phyloP scores from a whole-genome alignment of 1,284 basidiomycete species.

The Clitocybe nebularis region DNA sequence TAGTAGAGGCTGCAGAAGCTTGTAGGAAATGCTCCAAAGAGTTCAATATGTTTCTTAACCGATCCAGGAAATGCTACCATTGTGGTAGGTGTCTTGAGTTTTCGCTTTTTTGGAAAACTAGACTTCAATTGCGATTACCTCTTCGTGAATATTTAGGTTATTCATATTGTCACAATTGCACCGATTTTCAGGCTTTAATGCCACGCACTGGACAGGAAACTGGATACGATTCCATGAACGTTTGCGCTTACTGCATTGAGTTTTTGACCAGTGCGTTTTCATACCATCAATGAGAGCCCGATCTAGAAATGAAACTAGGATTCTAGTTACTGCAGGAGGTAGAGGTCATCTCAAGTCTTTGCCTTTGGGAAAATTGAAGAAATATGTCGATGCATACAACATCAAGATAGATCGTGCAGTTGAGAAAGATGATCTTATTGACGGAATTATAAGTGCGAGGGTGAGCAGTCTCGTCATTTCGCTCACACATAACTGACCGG shows the following conservation, averaged over 20 bases:
- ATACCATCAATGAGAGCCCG: conserved; percentile 1
- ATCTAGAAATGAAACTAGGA: conserved; percentile 10
- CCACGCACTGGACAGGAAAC: conserved; percentile 46
- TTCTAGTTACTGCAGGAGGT: conserved; percentile 63
- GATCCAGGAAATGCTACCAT: conserved; percentile 67
- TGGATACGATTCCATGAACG: conserved; percentile 60
- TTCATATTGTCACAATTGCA: conserved; percentile 65
- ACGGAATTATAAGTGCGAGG: conserved; percentile 53
- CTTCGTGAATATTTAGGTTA: conserved; percentile 44
- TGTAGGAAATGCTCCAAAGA: conserved; percentile 76
- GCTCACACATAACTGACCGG: background rate
- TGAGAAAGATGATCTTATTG: conserved; percentile 74
- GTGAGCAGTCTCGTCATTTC: conserved; percentile 32
- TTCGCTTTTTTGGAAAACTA: conserved; percentile 3
- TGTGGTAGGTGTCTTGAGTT: conserved; percentile 50
- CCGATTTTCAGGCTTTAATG: conserved; percentile 72
- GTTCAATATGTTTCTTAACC: conserved; percentile 63
- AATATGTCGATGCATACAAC: conserved; percentile 66
- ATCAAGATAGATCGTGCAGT: conserved; percentile 58
- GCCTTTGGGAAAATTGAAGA: conserved; percentile 58
- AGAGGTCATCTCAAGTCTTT: conserved; percentile 49
- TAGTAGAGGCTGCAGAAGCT: conserved; percentile 36
- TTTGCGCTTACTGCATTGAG: conserved; percentile 73
- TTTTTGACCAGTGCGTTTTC: conserved; percentile 54
- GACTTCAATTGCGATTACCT: conserved; percentile 7